These are phyloP conservation scores for Colletotrichum sp. DNA, from an alignment of 2,329 filamentous ascomycete genomes.

Conservation along the genomic window DNA sequence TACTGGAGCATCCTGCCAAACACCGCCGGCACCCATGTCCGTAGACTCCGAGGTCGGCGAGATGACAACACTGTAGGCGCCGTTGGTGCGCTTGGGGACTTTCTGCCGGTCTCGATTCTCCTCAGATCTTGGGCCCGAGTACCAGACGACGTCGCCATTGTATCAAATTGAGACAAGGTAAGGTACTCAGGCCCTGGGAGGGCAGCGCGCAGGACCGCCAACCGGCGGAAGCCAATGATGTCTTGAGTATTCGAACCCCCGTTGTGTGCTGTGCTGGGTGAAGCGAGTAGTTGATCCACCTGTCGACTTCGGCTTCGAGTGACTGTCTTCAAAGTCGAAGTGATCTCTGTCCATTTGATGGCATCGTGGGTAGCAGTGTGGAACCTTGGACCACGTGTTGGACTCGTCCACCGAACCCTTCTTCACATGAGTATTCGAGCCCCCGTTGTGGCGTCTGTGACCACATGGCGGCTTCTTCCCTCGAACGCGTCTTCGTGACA, in stretches of 20 bases:
- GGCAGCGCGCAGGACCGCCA: rapidly evolving
- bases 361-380: not conserved
- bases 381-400: not conserved
- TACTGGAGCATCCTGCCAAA: rapidly evolving
- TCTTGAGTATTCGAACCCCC: not conserved
- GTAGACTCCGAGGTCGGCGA: not conserved
- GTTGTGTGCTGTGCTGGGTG: not conserved
- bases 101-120: rapidly evolving
- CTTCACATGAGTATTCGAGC: not conserved
- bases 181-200: not conserved
- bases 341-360: not conserved
- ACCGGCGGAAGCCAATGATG: not conserved
- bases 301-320: not conserved
- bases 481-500: too few relatives aligned
- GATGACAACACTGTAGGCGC: not conserved
- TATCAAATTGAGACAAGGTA: not conserved
- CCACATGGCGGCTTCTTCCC: too few relatives aligned
- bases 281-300: not conserved
- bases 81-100: not conserved
- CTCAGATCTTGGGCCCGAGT: rapidly evolving
- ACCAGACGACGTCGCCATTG: not conserved
- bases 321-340: not conserved
- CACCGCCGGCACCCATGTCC: not conserved
- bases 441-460: too few relatives aligned
- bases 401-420: not conserved